phyloP scores from a whole-genome alignment of 352 stramenopile genomes.

The Phytophthora ramorum region DNA sequence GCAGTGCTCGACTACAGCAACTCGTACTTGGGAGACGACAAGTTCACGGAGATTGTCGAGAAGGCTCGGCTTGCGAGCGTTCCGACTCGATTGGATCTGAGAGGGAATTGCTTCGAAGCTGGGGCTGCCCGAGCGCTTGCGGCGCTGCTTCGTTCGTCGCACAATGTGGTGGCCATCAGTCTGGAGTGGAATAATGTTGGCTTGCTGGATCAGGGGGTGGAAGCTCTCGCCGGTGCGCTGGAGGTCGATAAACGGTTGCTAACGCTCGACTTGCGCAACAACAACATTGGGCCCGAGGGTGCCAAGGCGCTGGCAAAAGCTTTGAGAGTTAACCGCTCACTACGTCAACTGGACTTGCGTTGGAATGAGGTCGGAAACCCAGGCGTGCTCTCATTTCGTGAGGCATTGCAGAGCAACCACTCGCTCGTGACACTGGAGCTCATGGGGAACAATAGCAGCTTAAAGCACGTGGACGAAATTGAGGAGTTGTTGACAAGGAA shows the following conservation, averaged over 20 bases:
- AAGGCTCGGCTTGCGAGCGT: constrained; percentile 45
- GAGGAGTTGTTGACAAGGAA: constrained; percentile 67
- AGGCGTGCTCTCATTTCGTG: constrained; percentile 72
- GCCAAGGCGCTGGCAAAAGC: constrained; percentile 66
- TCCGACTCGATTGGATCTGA: constrained; percentile 65
- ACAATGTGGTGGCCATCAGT: constrained; percentile 65
- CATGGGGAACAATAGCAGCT: constrained; percentile 80
- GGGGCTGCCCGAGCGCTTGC: constrained; percentile 60
- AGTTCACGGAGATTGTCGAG: constrained; percentile 62
- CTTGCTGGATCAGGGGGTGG: constrained; percentile 74
- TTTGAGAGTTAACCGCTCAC: constrained; percentile 64
- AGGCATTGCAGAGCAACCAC: constrained; percentile 76
- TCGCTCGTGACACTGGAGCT: constrained; percentile 68
- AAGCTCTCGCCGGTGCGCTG: constrained; percentile 64
- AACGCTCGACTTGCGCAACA: constrained; percentile 84
- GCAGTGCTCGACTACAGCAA: constrained; percentile 77
- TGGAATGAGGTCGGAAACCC: constrained; percentile 86
- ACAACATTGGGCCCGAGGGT: constrained; percentile 80
- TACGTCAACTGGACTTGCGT: constrained; percentile 78
- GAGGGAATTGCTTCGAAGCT: constrained; percentile 81
- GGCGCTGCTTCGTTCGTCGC: constrained; percentile 54
- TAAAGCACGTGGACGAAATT: constrained; percentile 75
- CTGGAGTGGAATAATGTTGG: constrained; percentile 89
- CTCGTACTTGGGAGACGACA: constrained; percentile 74
- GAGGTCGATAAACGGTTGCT: constrained; percentile 71